A percentile compares a stretch with the other conserved stretches of the same genome.
phyloP scores from a whole-genome alignment of 2,329 filamentous ascomycete genomes.

The Neoascochyta sp. region DNA sequence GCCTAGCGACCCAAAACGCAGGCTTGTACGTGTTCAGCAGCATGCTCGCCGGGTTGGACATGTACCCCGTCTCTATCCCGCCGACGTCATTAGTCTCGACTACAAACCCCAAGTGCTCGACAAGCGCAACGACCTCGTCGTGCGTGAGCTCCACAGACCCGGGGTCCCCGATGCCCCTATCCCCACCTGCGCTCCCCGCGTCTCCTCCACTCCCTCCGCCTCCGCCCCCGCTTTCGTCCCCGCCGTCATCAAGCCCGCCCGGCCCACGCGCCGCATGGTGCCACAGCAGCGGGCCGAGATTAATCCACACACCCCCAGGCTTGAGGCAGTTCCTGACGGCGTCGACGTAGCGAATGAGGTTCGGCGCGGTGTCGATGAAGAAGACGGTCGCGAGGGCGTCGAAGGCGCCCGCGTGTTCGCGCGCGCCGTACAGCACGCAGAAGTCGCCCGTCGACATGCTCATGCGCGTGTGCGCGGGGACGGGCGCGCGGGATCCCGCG shows the following conservation, averaged over 20 bases:
- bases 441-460: conserved; percentile 94
- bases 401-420: conserved; percentile 60
- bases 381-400: conserved; percentile 87
- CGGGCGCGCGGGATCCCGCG: conserved; percentile 15
- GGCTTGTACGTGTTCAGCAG: conserved; percentile 76
- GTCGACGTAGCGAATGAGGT: conserved; percentile 84
- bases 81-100: conserved; percentile 60
- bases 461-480: conserved; percentile 63
- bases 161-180: conserved; percentile 73
- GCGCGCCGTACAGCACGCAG: conserved; percentile 72
- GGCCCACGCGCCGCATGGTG: conserved; percentile 80
- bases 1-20: conserved; percentile 82
- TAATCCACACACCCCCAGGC: conserved; percentile 77
- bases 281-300: conserved; percentile 89
- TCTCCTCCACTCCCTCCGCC: conserved; percentile 3
- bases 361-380: conserved; percentile 95
- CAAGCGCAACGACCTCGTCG: conserved; percentile 77
- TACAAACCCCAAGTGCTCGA: conserved; percentile 71
- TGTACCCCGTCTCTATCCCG: conserved; percentile 72
- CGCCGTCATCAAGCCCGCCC: not conserved
- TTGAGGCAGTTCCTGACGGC: conserved; percentile 75
- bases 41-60: conserved; percentile 82
- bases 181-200: conserved; percentile 17
- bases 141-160: conserved; percentile 87
- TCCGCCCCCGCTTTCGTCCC: not conserved